Evolutionary conservation across 192 early-diverging fungal species (phyloP).

Genomic region (Endogone sp.): DNA sequence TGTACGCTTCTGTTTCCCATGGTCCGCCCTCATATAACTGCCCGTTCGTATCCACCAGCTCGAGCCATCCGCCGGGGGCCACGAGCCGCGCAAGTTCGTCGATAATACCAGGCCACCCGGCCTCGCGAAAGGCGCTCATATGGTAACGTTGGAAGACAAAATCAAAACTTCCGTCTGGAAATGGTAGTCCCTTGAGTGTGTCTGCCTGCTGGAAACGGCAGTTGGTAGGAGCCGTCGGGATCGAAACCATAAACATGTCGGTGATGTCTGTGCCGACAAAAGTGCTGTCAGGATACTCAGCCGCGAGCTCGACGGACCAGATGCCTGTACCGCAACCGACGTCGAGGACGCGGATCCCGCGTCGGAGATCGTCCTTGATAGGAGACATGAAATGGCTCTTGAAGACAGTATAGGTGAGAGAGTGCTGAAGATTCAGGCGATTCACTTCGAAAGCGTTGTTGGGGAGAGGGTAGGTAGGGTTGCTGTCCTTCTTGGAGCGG

Average conservation of each 20-base stretch:
- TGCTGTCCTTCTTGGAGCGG: neutral
- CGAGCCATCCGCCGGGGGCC: neutral
- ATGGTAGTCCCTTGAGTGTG: neutral
- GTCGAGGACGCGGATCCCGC: neutral
- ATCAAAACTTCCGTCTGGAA: neutral
- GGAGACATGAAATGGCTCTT: neutral
- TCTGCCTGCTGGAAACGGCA: neutral
- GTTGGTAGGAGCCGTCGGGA: neutral
- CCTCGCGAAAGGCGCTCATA: neutral
- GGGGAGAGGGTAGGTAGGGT: neutral
- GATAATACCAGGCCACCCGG: neutral
- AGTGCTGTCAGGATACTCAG: neutral
- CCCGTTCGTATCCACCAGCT: neutral
- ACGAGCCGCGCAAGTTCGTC: neutral
- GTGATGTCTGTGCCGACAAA: neutral
- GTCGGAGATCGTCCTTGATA: neutral
- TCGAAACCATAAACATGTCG: neutral
- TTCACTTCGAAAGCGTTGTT: neutral
- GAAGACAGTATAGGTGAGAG: neutral
- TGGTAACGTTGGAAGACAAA: neutral
- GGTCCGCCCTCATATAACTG: neutral
- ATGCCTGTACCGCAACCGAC: neutral
- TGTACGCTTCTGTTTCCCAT: neutral
- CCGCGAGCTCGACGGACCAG: neutral
- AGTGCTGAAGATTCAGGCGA: neutral